These are phyloP conservation scores for Mortierella sp. DNA, from an alignment of 371 early-diverging fungal species.

Conservation along the genomic window DNA sequence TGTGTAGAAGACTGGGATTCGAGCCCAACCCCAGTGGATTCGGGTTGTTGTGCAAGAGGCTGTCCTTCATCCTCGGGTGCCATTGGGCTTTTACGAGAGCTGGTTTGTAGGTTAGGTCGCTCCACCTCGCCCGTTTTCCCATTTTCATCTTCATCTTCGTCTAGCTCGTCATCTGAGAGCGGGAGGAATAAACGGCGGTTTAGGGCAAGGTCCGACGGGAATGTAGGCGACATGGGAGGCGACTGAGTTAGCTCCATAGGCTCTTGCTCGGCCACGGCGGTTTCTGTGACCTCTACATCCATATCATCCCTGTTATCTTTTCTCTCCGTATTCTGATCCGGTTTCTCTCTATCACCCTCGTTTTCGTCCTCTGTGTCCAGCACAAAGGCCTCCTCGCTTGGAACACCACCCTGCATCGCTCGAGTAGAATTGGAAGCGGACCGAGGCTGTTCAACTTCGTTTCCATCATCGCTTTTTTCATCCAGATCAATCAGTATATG, in stretches of 20 bases:
- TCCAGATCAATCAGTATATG: conserved; percentile 19
- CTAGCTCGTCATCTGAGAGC: conserved; percentile 5
- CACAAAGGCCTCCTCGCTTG: not conserved
- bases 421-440: too few species aligned
- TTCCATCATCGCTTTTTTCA: not conserved
- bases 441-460: not conserved
- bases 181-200: conserved; percentile 19
- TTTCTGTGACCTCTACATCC: too few species aligned
- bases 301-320: too few species aligned
- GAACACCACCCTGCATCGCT: too few species aligned
- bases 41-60: too few species aligned
- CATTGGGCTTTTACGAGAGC: not conserved
- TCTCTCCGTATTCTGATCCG: not conserved
- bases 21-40: too few species aligned
- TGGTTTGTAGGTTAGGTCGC: not conserved
- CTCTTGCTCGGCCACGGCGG: too few species aligned
- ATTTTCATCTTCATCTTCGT: conserved; percentile 16
- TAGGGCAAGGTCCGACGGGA: conserved; percentile 45
- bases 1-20: not conserved
- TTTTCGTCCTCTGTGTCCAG: conserved; percentile 10
- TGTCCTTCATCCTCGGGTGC: not conserved
- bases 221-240: conserved; percentile 26
- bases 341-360: conserved; percentile 1
- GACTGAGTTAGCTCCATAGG: too few species aligned
- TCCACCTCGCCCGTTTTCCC: not conserved